Evolutionary conservation across 2,329 filamentous ascomycete genomes (phyloP).

Genomic region (Chaetomium sp.): DNA sequence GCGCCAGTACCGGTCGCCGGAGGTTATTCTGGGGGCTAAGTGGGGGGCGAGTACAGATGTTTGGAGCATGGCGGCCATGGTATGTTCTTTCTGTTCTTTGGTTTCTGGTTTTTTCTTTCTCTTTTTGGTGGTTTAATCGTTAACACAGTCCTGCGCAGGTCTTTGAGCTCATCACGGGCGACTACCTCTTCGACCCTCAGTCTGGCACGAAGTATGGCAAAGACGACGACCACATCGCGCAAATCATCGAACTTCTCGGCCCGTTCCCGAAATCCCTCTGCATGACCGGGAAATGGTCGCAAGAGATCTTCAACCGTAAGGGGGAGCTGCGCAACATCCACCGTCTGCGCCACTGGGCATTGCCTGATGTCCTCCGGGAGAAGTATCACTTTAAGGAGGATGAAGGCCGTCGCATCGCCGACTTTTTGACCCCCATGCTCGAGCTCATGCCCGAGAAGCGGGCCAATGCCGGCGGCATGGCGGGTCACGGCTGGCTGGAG

Average conservation of each 20-base stretch:
- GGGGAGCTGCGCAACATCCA: slow-evolving; percentile 97
- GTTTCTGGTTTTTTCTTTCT: slow-evolving; percentile 6
- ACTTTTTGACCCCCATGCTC: slow-evolving; percentile 85
- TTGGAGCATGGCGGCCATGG: slow-evolving; percentile 99
- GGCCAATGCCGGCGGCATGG: slow-evolving; percentile 95
- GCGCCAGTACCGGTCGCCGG: slow-evolving; percentile 90
- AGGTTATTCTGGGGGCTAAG: slow-evolving; percentile 93
- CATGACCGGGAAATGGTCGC: slow-evolving; percentile 90
- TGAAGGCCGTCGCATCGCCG: slow-evolving; percentile 68
- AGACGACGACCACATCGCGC: slow-evolving; percentile 97
- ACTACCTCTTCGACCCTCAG: slow-evolving; percentile 97
- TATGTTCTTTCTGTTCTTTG: slow-evolving; percentile 37
- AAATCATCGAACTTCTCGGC: slow-evolving; percentile 95
- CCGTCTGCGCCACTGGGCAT: slow-evolving; percentile 87
- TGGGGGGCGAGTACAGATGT: slow-evolving; percentile 99
- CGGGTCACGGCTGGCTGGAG: slow-evolving; percentile 72
- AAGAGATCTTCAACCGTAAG: slow-evolving; percentile 98
- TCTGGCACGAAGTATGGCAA: slow-evolving; percentile 99
- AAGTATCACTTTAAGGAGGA: slow-evolving; percentile 93
- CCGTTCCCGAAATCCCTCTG: slow-evolving; percentile 89
- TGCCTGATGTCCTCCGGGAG: slow-evolving; percentile 86
- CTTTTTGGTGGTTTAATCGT: not conserved
- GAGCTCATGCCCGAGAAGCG: slow-evolving; percentile 81
- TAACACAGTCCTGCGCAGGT: slow-evolving; percentile 49
- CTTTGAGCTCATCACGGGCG: slow-evolving; percentile 95